Percentiles rank a stretch among this genome's conserved stretches.
Evolutionary conservation across 345 rosid genomes (phyloP).

Genomic region (Orychophragmus violaceus): DNA sequence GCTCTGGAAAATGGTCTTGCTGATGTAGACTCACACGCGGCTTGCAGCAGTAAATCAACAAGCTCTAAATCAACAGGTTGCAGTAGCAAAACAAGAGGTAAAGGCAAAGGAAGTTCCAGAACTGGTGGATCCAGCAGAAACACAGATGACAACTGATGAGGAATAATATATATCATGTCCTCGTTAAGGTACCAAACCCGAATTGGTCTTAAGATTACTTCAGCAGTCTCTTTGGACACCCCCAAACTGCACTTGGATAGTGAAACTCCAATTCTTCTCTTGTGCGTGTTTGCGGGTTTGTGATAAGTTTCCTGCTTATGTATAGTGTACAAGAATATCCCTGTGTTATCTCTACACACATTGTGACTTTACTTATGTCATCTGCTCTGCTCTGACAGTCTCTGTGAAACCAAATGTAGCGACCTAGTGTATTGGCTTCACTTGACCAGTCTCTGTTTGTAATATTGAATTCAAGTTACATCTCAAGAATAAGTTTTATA

Average conservation of each 20-base stretch:
- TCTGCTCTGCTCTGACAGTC: constrained; percentile 9
- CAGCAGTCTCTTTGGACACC: background rate
- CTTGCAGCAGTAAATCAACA: constrained; percentile 64
- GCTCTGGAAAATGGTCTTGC: constrained; percentile 87
- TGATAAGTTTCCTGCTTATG: constrained; percentile 4
- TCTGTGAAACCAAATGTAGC: constrained; percentile 14
- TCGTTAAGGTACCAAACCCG: background rate
- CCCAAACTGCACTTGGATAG: constrained; percentile 4
- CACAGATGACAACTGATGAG: constrained; percentile 34
- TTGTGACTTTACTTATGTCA: background rate
- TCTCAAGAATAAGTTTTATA: background rate
- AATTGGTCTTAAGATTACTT: background rate
- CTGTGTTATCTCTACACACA: constrained; percentile 16
- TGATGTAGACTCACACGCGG: constrained; percentile 71
- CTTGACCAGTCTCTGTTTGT: constrained; percentile 3
- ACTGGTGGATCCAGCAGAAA: constrained; percentile 44
- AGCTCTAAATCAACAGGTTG: constrained; percentile 32
- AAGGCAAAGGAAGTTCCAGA: constrained; percentile 52
- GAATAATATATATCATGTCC: background rate
- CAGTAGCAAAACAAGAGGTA: constrained; percentile 47
- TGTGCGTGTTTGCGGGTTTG: background rate
- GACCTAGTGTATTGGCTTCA: constrained; percentile 1
- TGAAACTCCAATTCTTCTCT: background rate
- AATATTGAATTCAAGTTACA: background rate
- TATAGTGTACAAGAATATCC: constrained; percentile 21